Base-by-base conservation (phyloP, 2,329 filamentous ascomycete genomes). In the Escovopsis sp. region DNA sequence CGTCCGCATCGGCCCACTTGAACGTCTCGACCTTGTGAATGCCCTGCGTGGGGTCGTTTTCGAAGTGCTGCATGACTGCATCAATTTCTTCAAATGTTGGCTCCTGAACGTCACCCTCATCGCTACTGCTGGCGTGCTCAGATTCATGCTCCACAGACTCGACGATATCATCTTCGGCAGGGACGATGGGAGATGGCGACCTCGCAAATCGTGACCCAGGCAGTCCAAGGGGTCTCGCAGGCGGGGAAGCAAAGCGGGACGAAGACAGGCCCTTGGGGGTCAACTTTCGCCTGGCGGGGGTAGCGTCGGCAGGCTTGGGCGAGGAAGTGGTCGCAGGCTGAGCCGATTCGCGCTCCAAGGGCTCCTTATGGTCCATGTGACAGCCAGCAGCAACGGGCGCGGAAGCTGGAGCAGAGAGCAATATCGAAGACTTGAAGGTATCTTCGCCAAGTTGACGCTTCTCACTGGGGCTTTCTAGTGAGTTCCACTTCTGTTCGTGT, bases 1-100 rank as follows among this genome's bases (percentile, higher is more conserved):
- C 41, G 26, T 48, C 45, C 27, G 44, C 38, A 26, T 44, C 37
- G 3, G 47, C 47, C 63, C 66, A 70, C 27, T 56, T 53, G 5
- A 65, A 55, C 14, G 62, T 54, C 31, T 66, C 61, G 12, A 63
- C 53, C 48, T 76, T 77, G 50, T 85, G 82, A 39, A 85, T 72
- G 11, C 82, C 82, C 53, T 80, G 72, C 35, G 79, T 76, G 2
- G 79, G 80, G 44, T 85, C 75, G 33, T 67, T 72, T 39, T 77
- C 70, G 47, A 94, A 70, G 40, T 90, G 79, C 43, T 79, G 74
- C 85, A 96, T 94, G 35, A 94, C 76, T 31, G 80, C 84, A 60
- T 94, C 87, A 48, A 94, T 87, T 51, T 94, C 86, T 45, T 88
- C 79, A 46, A 83, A 83, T 0, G 77, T 72, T 35, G 19, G 36